Conservation (phyloP, 2,329 filamentous ascomycete genomes). For the Lachnellula suecica region DNA sequence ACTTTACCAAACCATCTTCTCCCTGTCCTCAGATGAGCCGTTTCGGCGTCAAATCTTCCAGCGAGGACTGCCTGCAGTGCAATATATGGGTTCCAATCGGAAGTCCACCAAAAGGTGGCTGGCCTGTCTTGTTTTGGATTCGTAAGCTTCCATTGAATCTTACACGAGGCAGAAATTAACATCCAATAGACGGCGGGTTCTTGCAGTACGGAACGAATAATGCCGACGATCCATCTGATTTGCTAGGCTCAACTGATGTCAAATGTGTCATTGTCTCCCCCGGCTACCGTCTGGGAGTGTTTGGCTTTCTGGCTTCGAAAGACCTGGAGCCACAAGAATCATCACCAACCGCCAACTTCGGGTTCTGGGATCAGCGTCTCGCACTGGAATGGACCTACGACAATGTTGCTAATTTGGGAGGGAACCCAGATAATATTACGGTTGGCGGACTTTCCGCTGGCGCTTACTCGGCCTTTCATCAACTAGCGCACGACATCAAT, state of each 20-base stretch:
- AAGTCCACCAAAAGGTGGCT: neutral
- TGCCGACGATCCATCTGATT: constrained; percentile 7
- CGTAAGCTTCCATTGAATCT: constrained; percentile 3
- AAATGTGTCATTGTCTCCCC: constrained; percentile 41
- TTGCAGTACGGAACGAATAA: constrained; percentile 15
- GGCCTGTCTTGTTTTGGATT: constrained; percentile 6
- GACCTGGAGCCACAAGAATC: constrained; percentile 40
- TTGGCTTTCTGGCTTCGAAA: constrained; percentile 49
- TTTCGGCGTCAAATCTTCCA: neutral
- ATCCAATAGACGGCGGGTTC: constrained; percentile 12
- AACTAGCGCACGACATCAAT: constrained; percentile 17
- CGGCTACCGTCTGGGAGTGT: constrained; percentile 47
- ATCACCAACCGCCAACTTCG: constrained; percentile 36
- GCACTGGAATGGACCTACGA: constrained; percentile 50
- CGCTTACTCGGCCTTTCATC: constrained; percentile 36
- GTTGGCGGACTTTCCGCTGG: constrained; percentile 44
- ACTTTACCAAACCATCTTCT: constrained; percentile 2
- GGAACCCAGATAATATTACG: constrained; percentile 44
- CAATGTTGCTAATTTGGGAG: constrained; percentile 41
- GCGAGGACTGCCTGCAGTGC: neutral
- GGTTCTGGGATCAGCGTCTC: constrained; percentile 47
- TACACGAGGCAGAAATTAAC: neutral
- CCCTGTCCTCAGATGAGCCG: neutral
- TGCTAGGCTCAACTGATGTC: constrained; percentile 7
- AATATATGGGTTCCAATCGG: neutral